A percentile compares a stretch with the other conserved stretches of the same genome.
phyloP scores from a whole-genome alignment of 169 alveolate species.

The Babesia divergens region DNA sequence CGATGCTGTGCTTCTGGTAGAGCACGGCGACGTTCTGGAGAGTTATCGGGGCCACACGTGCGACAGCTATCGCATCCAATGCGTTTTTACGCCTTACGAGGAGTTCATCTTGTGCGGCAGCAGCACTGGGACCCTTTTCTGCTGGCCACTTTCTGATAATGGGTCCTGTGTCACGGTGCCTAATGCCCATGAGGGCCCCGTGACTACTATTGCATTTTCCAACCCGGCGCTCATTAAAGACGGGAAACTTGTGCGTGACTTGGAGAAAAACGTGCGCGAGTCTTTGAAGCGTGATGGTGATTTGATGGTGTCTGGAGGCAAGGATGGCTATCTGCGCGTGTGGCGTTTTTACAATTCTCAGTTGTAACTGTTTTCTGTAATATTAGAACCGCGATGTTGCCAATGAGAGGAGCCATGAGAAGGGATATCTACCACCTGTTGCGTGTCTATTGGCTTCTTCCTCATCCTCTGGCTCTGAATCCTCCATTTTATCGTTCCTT shows the following conservation, averaged over 20 bases:
- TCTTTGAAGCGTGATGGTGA: conserved; percentile 11
- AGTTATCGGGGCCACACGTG: conserved; percentile 63
- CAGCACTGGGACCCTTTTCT: conserved; percentile 62
- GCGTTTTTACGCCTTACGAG: conserved; percentile 58
- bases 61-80: conserved; percentile 53
- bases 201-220: conserved; percentile 51
- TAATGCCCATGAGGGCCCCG: conserved; percentile 56
- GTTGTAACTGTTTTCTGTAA: not conserved
- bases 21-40: conserved; percentile 60
- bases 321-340: conserved; percentile 52
- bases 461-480: conserved; percentile 19
- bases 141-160: conserved; percentile 43
- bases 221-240: conserved; percentile 51
- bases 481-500: conserved; percentile 7
- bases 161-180: conserved; percentile 6
- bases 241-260: conserved; percentile 55
- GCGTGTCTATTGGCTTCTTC: not conserved
- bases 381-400: not conserved
- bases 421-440: conserved; percentile 54
- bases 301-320: conserved; percentile 53
- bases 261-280: conserved; percentile 56
- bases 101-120: conserved; percentile 66
- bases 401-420: conserved; percentile 50
- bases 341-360: conserved; percentile 32
- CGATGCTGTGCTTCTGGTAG: conserved; percentile 57